A percentile compares a stretch with the other conserved stretches of the same genome.
phyloP scores from a whole-genome alignment of 768 basidiomycete genomes.

The Phlegmacium glaucopus region DNA sequence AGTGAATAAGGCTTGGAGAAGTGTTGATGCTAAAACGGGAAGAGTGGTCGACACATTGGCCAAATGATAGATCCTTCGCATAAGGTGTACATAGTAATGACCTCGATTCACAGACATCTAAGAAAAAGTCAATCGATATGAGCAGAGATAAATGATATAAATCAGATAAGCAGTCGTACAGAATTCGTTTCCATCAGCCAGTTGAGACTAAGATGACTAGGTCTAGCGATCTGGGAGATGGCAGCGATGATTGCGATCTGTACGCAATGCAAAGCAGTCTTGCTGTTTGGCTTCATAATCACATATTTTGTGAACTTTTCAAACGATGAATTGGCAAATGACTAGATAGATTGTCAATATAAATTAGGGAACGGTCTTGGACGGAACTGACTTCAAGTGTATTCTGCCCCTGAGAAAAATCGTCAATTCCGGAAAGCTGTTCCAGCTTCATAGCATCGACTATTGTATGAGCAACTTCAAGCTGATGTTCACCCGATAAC shows the following conservation, averaged over 20 bases:
- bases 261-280: constrained; percentile 50
- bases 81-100: constrained; percentile 52
- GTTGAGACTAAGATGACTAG: constrained; percentile 35
- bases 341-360: constrained; percentile 1
- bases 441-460: constrained; percentile 45
- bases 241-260: constrained; percentile 55
- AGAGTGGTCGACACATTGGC: constrained; percentile 54
- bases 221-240: constrained; percentile 48
- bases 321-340: constrained; percentile 46
- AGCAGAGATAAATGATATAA: neutral
- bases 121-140: neutral
- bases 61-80: constrained; percentile 62
- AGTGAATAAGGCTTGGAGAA: constrained; percentile 66
- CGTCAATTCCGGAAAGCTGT: constrained; percentile 43
- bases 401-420: constrained; percentile 30
- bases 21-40: constrained; percentile 46
- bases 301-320: constrained; percentile 47
- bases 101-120: constrained; percentile 20
- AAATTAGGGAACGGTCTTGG: neutral
- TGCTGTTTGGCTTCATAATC: constrained; percentile 58
- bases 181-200: constrained; percentile 44
- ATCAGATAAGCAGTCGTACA: constrained; percentile 24
- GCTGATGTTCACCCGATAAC: constrained; percentile 54
- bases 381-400: constrained; percentile 26
- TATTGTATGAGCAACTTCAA: constrained; percentile 48